Base-by-base conservation (phyloP, 352 stramenopile genomes). In the Aphanomyces invadans region DNA sequence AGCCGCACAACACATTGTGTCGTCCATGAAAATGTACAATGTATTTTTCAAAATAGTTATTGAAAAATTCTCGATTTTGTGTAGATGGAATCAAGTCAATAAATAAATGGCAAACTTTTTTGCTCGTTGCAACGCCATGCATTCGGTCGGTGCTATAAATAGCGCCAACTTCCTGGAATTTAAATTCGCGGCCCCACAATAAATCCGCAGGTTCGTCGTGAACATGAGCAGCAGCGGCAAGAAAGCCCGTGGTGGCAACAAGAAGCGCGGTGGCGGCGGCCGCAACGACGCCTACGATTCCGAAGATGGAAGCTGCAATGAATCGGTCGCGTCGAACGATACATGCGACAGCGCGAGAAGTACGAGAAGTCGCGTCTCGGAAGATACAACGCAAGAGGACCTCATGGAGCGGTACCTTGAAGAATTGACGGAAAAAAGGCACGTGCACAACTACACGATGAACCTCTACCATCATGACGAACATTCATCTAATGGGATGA, bases 381-480 rank as follows among this genome's bases (percentile, higher is more conserved):
- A 57, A 57, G 49, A 57, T 55, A 60, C 60, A 33, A 25, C 32
- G 21, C 79, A 92, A 19, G 73, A 88, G 39, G 74, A 74, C 1
- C 74, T 95, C 11, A 77, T 92, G 23, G 81, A 91, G 32, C 77
- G 49, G 12, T 57, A 81, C 2, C 75, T 95, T 19, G 84, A 91
- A 56, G 77, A 90, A 62, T 72, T 95, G 38, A 90, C 76, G 0
- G 83, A 92, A 68, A 86, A 88, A 70, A 72, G 86, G 86, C 92
- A 71, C 11, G 32, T 38, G 23, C 31, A 31, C 46, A n/a, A n/a
- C n/a, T n/a, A n/a, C n/a, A n/a, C n/a, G n/a, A n/a, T n/a, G n/a
- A n/a, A n/a, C n/a, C n/a, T n/a, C n/a, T n/a, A n/a, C n/a, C n/a
- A n/a, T n/a, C n/a, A n/a, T n/a, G n/a, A n/a, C n/a, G n/a, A n/a